phyloP scores from a whole-genome alignment of 495 filamentous ascomycete genomes.

The Parmelia sp. region DNA sequence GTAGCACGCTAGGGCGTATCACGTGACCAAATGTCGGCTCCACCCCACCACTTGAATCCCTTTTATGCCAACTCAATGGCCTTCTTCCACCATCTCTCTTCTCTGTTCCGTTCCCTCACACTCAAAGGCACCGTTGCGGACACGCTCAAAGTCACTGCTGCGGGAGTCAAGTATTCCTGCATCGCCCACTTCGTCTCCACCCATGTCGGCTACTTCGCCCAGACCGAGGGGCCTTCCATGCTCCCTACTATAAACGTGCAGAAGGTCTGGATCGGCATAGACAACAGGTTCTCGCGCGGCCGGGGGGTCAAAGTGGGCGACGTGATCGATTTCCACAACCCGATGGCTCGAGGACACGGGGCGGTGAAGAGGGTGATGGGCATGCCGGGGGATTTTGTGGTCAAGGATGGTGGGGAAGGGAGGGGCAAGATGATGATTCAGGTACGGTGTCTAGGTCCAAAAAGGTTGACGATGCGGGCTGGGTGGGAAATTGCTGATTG shows the following conservation, averaged over 20 bases:
- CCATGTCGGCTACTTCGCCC: conserved; percentile 46
- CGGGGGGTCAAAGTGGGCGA: conserved; percentile 71
- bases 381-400: conserved; percentile 84
- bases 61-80: background rate
- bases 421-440: conserved; percentile 63
- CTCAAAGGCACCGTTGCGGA: no score
- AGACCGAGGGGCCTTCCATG: conserved; percentile 66
- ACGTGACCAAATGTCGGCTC: no score
- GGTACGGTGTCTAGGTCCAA: conserved; percentile 37
- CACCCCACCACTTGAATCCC: background rate
- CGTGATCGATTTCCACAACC: conserved; percentile 69
- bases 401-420: conserved; percentile 47
- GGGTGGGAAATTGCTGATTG: background rate
- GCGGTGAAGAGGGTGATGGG: conserved; percentile 80
- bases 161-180: conserved; percentile 36
- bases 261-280: conserved; percentile 64
- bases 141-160: background rate
- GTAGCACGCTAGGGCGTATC: no score
- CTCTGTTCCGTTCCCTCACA: background rate
- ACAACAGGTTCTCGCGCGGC: conserved; percentile 58
- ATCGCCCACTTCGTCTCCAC: conserved; percentile 53
- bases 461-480: background rate
- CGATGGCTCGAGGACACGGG: conserved; percentile 53
- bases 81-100: background rate
- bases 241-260: conserved; percentile 64